phyloP scores from a whole-genome alignment of 208 protist genomes.

The Wallacemonas sp. region DNA sequence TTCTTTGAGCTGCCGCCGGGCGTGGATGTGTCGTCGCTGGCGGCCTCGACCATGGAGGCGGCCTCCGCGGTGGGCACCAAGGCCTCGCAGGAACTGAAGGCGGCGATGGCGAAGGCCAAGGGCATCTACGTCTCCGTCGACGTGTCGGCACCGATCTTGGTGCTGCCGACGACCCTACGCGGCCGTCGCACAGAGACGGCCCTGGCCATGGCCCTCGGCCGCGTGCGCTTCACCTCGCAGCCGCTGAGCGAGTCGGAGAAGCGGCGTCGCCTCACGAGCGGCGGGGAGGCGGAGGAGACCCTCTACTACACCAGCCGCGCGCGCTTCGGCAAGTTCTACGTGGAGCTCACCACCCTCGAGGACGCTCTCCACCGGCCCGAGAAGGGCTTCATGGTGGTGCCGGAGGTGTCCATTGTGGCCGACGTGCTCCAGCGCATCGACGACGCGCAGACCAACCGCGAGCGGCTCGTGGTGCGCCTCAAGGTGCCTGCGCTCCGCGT shows the following conservation, averaged over 20 bases:
- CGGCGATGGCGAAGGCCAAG: constrained; percentile 60
- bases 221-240: constrained; percentile 57
- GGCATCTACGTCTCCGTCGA: constrained; percentile 75
- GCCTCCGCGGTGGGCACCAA: constrained; percentile 57
- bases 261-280: constrained; percentile 29
- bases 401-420: constrained; percentile 67
- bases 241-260: constrained; percentile 74
- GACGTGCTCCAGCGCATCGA: constrained; percentile 80
- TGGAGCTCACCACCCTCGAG: constrained; percentile 75
- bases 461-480: constrained; percentile 75
- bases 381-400: constrained; percentile 72
- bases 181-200: constrained; percentile 45
- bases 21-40: constrained; percentile 56
- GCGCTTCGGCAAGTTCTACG: constrained; percentile 70
- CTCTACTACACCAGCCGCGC: constrained; percentile 79
- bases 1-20: constrained; percentile 74
- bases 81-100: constrained; percentile 63
- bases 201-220: constrained; percentile 72
- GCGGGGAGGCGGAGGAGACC: constrained; percentile 48
- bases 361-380: constrained; percentile 52
- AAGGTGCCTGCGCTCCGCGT: constrained; percentile 63
- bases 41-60: constrained; percentile 39
- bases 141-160: constrained; percentile 68
- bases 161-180: constrained; percentile 62
- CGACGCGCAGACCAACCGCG: constrained; percentile 36